Evolutionary conservation across 441 rosid species (phyloP), one percentile per base, ranked within the genome.

Genomic region (Kokia cookei): DNA sequence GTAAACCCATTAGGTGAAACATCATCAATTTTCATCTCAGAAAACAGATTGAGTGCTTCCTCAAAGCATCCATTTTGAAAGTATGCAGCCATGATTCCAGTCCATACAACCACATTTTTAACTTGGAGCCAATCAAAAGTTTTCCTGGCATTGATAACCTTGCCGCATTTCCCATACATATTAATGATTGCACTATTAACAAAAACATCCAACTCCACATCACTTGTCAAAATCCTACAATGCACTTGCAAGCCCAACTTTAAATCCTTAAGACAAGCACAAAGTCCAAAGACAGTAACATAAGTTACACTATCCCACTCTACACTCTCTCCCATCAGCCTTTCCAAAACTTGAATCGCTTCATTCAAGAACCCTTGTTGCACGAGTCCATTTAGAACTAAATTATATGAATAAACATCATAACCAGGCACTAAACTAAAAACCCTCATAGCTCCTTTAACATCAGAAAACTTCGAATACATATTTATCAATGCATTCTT

Each of bases 141-240:
- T 79, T 75, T 87, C 75, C 77, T 84, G 13, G 96, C 91, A 54
- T 75, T 78, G 14, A 65, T 19, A 74, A 75, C 62, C 29, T 82
- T 71, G 45, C 94, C 87, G 70, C 93, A 89, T 80, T 85, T 90
- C 6, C 95, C 97, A 42, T 93, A 93, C 94, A 89, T 87, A 71
- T 85, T 91, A 43, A 94, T 82, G 57, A 88, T 73, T 2, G 91
- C 88, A 67, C 90, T 87, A 71, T 53, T 61, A 62, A 78, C 70
- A 74, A 72, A 82, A 47, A 51, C 82, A 72, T 84, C 90, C 69
- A 71, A 42, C 27, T 84, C 77, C 51, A 81, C 74, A 72, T 50
- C 66, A 74, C 79, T 76, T 72, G 67, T 82, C 71, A 90, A 63
- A 83, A 87, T 75, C 72, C 74, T 83, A 69, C 81, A 70, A 75